Percentiles rank a stretch among this genome's conserved stretches.
Conservation (phyloP, 2,329 filamentous ascomycete species). For the Sclerotinia sclerotiorum region DNA sequence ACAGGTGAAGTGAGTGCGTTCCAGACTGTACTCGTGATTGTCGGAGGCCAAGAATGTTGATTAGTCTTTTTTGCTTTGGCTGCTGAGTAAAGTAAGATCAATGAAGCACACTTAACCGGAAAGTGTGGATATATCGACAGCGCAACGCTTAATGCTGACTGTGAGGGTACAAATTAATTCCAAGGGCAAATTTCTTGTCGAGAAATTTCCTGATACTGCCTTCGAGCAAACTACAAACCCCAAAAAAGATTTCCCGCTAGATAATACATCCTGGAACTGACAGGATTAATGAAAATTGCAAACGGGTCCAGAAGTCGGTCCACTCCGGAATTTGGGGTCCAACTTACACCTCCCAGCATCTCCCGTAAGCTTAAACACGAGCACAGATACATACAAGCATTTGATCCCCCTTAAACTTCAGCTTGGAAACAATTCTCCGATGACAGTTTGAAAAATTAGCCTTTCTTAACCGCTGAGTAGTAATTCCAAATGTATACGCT, state of each 20-base stretch:
- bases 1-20: neutral
- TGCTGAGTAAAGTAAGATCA: conserved; percentile 12
- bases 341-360: neutral
- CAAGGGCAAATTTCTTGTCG: neutral
- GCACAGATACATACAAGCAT: conserved; percentile 1
- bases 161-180: neutral
- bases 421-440: conserved; percentile 3
- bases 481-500: neutral
- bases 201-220: neutral
- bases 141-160: neutral
- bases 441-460: neutral
- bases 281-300: conserved; percentile 11
- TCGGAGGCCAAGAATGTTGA: neutral
- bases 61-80: neutral
- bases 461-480: neutral
- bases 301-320: neutral
- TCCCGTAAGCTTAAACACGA: conserved; percentile 20
- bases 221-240: neutral
- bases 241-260: neutral
- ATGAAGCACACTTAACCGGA: neutral
- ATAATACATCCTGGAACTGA: conserved; percentile 2
- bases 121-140: neutral
- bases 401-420: conserved; percentile 7
- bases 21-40: neutral
- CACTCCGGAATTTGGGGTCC: conserved; percentile 20